phyloP scores from a whole-genome alignment of 2,329 filamentous ascomycete species.

The Esteya vermicola region DNA sequence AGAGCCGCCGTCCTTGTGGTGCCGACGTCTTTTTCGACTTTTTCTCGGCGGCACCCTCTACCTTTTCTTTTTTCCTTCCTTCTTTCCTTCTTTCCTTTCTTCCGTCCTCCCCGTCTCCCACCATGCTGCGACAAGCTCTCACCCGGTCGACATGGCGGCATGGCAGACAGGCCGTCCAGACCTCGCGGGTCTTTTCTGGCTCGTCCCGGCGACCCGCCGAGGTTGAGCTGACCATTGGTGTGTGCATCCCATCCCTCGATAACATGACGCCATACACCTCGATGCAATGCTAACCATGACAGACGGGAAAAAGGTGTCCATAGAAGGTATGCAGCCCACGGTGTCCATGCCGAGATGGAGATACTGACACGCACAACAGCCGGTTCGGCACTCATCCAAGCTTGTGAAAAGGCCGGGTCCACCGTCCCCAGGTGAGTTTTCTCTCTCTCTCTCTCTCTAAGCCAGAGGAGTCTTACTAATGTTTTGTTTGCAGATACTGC shows the following conservation, averaged over 20 bases:
- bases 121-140: slow-evolving; percentile 55
- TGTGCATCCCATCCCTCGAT: slow-evolving; percentile 16
- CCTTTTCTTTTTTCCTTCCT: slow-evolving; percentile 3
- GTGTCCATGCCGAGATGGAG: no score
- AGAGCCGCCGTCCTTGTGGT: neutral
- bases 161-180: slow-evolving; percentile 41
- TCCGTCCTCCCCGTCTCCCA: slow-evolving; percentile 18
- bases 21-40: neutral
- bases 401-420: slow-evolving; percentile 92
- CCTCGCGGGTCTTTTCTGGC: slow-evolving; percentile 68
- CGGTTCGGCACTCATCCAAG: slow-evolving; percentile 93
- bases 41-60: no score
- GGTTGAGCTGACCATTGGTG: slow-evolving; percentile 93
- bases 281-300: slow-evolving; percentile 12
- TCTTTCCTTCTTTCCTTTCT: slow-evolving; percentile 1
- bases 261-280: slow-evolving; percentile 11
- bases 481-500: slow-evolving; percentile 56
- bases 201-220: slow-evolving; percentile 69
- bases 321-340: slow-evolving; percentile 92
- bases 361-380: no score
- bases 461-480: slow-evolving; percentile 18
- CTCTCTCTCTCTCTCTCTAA: no score
- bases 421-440: slow-evolving; percentile 63
- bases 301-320: slow-evolving; percentile 97
- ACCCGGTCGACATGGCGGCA: slow-evolving; percentile 55